phyloP scores from a whole-genome alignment of 2,329 filamentous ascomycete genomes.

The Epichloe baconii region DNA sequence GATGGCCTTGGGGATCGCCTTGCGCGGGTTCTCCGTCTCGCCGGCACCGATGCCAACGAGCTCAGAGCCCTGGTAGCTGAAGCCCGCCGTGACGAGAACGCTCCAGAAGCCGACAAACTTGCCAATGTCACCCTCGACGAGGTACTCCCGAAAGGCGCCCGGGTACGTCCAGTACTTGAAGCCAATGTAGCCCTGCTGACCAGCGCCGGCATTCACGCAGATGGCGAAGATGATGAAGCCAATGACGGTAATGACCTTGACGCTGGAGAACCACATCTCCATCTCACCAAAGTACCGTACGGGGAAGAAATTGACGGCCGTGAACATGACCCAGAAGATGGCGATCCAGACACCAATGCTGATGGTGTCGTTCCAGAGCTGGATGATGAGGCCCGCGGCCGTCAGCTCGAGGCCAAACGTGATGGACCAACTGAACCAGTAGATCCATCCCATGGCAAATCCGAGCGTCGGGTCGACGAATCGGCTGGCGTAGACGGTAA shows the following conservation, averaged over 20 bases:
- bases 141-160: slow-evolving; percentile 52
- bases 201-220: slow-evolving; percentile 59
- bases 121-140: slow-evolving; percentile 39
- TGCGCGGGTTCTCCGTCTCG: slow-evolving; percentile 59
- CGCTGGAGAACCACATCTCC: slow-evolving; percentile 65
- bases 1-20: slow-evolving; percentile 60
- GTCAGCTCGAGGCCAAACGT: slow-evolving; percentile 63
- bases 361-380: slow-evolving; percentile 54
- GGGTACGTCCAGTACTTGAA: slow-evolving; percentile 59
- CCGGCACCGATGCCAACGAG: slow-evolving; percentile 68
- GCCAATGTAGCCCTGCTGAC: slow-evolving; percentile 56
- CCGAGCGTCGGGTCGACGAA: slow-evolving; percentile 62
- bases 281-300: slow-evolving; percentile 63
- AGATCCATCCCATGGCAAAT: slow-evolving; percentile 72
- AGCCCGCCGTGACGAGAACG: slow-evolving; percentile 54
- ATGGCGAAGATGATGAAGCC: slow-evolving; percentile 68
- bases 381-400: slow-evolving; percentile 59
- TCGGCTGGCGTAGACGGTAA: slow-evolving; percentile 62
- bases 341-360: slow-evolving; percentile 60
- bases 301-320: slow-evolving; percentile 55
- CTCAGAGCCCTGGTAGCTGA: slow-evolving; percentile 61
- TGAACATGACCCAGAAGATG: slow-evolving; percentile 61
- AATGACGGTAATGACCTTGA: slow-evolving; percentile 64
- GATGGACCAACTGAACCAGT: slow-evolving; percentile 67
- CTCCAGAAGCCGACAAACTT: slow-evolving; percentile 60